Base-by-base conservation (phyloP, 192 early-diverging fungal species). In the Coemansia sp. region DNA sequence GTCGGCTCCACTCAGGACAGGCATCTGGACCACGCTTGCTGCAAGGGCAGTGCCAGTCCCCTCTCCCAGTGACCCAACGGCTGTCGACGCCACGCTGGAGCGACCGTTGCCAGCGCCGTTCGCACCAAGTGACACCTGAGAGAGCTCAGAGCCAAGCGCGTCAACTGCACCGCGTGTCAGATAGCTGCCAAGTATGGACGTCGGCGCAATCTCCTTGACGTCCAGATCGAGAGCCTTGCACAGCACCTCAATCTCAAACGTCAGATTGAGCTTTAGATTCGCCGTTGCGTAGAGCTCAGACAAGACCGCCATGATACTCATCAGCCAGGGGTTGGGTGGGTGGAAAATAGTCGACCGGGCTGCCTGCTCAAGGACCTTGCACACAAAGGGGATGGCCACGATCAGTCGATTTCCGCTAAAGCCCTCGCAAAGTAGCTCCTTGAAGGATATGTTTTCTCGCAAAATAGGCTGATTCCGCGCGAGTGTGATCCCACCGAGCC, bases 211-310 rank as follows among this genome's bases (percentile, higher is more conserved):
- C n/a, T 82, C 79, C 71, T 93, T 95, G 27, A 97, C 84, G 44
- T 94, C 93, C 32, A 99, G 80, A 46, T 87, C 80, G 31, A 94
- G 82, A 42, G 92, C 90, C 77, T 98, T 98, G 85, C 95, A 98
- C 38, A 99, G 85, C 6, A 99, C 95, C 80, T 99, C 97, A 55
- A 99, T 94, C 73, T 98, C 96, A 83, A 99, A 99, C 62, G 95
- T 97, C 39, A 97, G 88, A 62, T 95, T 97, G 41, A 98, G 85
- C 79, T 96, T 98, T 36, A 99, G 80, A 67, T 97, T 93, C 0
- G 94, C 96, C 74, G 87, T 93, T 50, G 92, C 89, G 81, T 97
- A 98, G 10, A 99, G 84, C 77, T 99, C 97, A 3, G 92, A 91
- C 42, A 99, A 78, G 15, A 98, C 86, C 55, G 88, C 88, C 87